A percentile compares a stretch with the other conserved stretches of the same genome.
phyloP scores from a whole-genome alignment of 2,329 filamentous ascomycete genomes.

The Ophiostoma montium region DNA sequence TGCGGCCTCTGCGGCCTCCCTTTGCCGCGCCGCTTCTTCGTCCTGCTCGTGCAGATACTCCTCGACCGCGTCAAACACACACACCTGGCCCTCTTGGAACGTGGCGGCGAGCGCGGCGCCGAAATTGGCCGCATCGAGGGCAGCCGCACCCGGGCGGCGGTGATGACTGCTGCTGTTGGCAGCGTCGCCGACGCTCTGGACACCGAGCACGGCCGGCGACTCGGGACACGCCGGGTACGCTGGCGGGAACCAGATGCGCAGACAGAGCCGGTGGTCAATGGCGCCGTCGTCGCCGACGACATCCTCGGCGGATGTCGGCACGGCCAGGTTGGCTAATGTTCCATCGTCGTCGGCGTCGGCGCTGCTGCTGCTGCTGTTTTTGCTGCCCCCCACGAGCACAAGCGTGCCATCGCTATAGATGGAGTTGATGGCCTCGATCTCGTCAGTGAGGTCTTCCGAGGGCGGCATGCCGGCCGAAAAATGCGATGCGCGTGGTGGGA shows the following conservation, averaged over 20 bases:
- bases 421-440: constrained; percentile 70
- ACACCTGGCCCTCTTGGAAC: constrained; percentile 63
- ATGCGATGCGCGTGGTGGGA: not conserved
- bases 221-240: constrained; percentile 52
- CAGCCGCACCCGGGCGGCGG: constrained; percentile 53
- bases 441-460: constrained; percentile 51
- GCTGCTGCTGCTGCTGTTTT: constrained; percentile 10
- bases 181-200: constrained; percentile 58
- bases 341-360: constrained; percentile 12
- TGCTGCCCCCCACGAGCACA: constrained; percentile 19
- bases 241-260: constrained; percentile 53
- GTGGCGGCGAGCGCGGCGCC: constrained; percentile 50
- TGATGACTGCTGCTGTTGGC: constrained; percentile 19
- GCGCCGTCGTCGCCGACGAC: constrained; percentile 16
- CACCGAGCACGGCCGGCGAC: constrained; percentile 60
- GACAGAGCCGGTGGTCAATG: constrained; percentile 31
- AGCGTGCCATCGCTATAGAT: constrained; percentile 65
- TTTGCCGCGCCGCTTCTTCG: constrained; percentile 13
- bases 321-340: constrained; percentile 41
- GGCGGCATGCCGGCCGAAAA: constrained; percentile 7
- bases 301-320: constrained; percentile 37
- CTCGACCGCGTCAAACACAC: constrained; percentile 84
- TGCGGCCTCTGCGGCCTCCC: constrained; percentile 12
- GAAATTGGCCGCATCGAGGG: constrained; percentile 54
- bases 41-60: constrained; percentile 33